These are phyloP conservation scores for Diversispora epigaea DNA, from an alignment of 192 early-diverging fungal species.

Conservation along the genomic window DNA sequence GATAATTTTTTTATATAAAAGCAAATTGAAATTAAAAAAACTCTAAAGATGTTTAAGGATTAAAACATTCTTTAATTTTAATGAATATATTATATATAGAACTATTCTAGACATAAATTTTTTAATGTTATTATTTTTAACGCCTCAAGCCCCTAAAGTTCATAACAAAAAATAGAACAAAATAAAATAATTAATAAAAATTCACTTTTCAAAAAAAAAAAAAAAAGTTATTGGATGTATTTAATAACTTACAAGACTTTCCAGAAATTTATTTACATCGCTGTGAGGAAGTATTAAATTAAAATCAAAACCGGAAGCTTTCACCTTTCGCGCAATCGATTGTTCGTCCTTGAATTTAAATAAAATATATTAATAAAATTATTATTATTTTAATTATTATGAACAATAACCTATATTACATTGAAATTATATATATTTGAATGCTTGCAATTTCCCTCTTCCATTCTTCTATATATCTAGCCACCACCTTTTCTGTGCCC, in stretches of 20 bases:
- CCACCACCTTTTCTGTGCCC: slow-evolving; percentile 3
- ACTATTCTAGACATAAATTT: not conserved
- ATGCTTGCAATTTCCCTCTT: slow-evolving; percentile 4
- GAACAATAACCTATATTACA: not conserved
- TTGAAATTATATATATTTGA: not conserved
- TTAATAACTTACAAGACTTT: slow-evolving; percentile 11
- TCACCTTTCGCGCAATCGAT: not conserved
- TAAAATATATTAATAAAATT: not conserved
- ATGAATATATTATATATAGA: not conserved
- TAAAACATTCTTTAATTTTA: not conserved
- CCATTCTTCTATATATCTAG: not conserved
- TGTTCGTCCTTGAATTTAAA: slow-evolving; percentile 18
- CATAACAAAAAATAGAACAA: not conserved
- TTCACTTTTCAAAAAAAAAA: not conserved
- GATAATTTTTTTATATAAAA: not conserved
- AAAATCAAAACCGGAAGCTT: slow-evolving; percentile 6
- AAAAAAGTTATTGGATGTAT: not conserved
- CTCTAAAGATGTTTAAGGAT: not conserved
- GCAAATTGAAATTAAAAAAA: not conserved
- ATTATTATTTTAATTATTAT: not conserved
- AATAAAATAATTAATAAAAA: not conserved
- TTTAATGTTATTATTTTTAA: not conserved
- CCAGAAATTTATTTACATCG: slow-evolving; percentile 23
- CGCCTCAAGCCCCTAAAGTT: not conserved
- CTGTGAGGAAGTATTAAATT: not conserved